Base-by-base conservation (phyloP, 768 basidiomycete species). In the Sarcomyxa edulis region DNA sequence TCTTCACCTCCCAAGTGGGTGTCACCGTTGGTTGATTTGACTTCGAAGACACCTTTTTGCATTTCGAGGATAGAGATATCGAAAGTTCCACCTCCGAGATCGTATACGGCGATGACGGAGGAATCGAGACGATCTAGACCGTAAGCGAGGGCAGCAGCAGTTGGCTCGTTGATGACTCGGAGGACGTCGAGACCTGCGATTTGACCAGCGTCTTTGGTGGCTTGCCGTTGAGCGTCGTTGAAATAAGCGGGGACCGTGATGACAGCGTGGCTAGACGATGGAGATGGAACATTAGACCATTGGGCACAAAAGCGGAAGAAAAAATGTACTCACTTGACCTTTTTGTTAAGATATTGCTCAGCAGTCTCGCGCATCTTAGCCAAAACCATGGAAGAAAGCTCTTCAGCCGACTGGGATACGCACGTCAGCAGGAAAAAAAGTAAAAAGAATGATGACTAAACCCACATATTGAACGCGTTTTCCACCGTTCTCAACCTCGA, bases 61-160 rank as follows among this genome's bases (percentile, higher is more conserved):
- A 98, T 98, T 68, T 97, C 94, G 40, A 99, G 73, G 50, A 99
- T 94, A 20, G 96, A 99, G 55, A 99, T 92, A 91, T 98, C 95
- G 62, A 98, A 98, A 16, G 95, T 97, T 40, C 95, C 95, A 52
- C 95, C 95, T 50, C 95, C 95, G 22, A 98, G 76, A 72, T 99
- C 96, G 60, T 98, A 99, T 42, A 99, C 96, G 29, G 96, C 96
- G 50, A 99, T 93, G 57, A 96, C 72, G 14, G 78, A 71, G 8
- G 87, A 88, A 32, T 87, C 82, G 33, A 81, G 71, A 33, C 85
- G 82, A 61, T 98, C 95, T 11, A 96, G 80, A 65, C 96, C 96
- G 58, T 99, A 99, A 0, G 96, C 96, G 37, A 98, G 83, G 20
- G 96, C 96, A 35, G 95, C 96, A 31, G 96, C 96, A 15, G 96